Base-by-base conservation (phyloP, 163 green algal genomes). In the Volvox carteri region DNA sequence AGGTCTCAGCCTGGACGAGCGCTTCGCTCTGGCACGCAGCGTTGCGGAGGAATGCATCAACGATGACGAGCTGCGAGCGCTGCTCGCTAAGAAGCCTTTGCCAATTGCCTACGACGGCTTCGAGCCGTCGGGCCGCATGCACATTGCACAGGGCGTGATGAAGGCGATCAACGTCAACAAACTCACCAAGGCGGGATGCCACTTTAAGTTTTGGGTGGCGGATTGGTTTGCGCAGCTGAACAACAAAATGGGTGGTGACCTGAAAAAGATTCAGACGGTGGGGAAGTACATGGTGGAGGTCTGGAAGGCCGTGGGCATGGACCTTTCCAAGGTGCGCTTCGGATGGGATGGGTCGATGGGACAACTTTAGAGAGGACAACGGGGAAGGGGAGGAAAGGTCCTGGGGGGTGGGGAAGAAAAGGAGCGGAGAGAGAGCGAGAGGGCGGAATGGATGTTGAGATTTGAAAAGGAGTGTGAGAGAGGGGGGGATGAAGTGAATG, bases 121-220 rank as follows among this genome's bases (percentile, higher is more conserved):
- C 90, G 98, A 99, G 92, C 98, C 98, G 1, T 98, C 95, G 44
- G 98, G 98, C 0, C 92, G 98, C 42, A 99, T 99, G 98, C 98
- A 99, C 92, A 99, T 99, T 73, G 97, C 92, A 72, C 95, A 99
- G 94, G 98, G 98, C 78, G 98, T 99, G 44, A 95, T 99, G 93
- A 99, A 99, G 93, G 97, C 95, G 39, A 94, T 99, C 44, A 99
- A 99, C 86, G 98, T 99, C 28, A 99, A 99, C 94, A 99, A 99
- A 93, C 95, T 99, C 0, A 99, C 98, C 21, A 96, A 97, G 92
- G 95, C 93, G 28, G 98, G 98, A 28, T 97, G 97, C 52, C 97
- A 93, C 11, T 99, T 99, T 95, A 99, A 99, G 90, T 99, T 99
- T 92, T 99, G 97, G 96, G 96, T 99, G 52, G 98, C 98, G 11